phyloP scores from a whole-genome alignment of 192 early-diverging fungal species.

The Phlyctochytrium planicorne region DNA sequence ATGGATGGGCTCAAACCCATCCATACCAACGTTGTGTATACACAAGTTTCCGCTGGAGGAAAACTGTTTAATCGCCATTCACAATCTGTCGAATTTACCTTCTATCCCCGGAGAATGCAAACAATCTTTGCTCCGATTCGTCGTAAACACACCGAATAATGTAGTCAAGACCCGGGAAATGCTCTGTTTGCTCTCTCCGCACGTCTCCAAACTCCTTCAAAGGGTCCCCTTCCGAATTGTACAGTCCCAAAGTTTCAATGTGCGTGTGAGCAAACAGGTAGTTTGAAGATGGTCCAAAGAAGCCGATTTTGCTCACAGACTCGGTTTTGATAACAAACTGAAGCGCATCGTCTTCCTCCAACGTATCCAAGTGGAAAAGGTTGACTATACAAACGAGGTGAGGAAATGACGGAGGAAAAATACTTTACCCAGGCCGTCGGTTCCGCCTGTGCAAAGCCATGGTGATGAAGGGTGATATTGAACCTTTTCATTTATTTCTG shows the following conservation, averaged over 20 bases:
- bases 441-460: constrained; percentile 41
- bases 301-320: constrained; percentile 82
- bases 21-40: constrained; percentile 77
- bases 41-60: constrained; percentile 68
- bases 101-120: constrained; percentile 76
- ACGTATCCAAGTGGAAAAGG: constrained; percentile 70
- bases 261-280: constrained; percentile 87
- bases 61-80: background rate
- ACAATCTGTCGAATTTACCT: constrained; percentile 31
- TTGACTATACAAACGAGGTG: constrained; percentile 42
- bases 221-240: constrained; percentile 50
- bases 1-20: constrained; percentile 73
- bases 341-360: constrained; percentile 88
- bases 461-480: constrained; percentile 48
- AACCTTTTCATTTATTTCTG: constrained; percentile 2
- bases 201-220: constrained; percentile 76
- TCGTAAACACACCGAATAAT: constrained; percentile 82
- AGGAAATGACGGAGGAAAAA: background rate
- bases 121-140: constrained; percentile 64
- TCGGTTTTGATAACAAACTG: constrained; percentile 78
- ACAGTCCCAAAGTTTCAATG: constrained; percentile 86
- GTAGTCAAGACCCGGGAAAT: constrained; percentile 62
- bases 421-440: constrained; percentile 29
- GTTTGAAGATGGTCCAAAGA: constrained; percentile 87
- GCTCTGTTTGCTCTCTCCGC: constrained; percentile 32